Percentiles rank a stretch among this genome's conserved stretches.
These are phyloP conservation scores for Oryza meyeriana DNA, from an alignment of 176 grass and related monocot species.

Conservation along the genomic window DNA sequence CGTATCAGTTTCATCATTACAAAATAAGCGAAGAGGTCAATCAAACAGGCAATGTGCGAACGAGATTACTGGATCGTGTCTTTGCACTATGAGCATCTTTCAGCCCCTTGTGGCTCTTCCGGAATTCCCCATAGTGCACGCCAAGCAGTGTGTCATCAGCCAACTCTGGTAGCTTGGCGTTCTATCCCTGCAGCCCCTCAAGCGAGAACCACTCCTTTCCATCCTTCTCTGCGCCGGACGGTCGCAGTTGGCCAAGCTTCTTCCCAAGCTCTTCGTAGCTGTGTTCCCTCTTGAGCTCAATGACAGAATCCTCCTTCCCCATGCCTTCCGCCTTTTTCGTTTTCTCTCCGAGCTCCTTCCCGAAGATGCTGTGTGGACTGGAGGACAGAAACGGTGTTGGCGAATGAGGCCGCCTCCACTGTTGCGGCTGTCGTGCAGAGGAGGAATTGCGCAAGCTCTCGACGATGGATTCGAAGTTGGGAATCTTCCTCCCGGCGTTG, in stretches of 20 bases:
- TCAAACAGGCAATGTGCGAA: slow-evolving; percentile 3
- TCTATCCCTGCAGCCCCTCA: slow-evolving; percentile 63
- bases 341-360: slow-evolving; percentile 23
- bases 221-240: slow-evolving; percentile 42
- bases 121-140: neutral
- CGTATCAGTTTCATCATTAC: neutral
- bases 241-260: slow-evolving; percentile 58
- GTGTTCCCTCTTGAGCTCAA: slow-evolving; percentile 44
- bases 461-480: neutral
- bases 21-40: neutral
- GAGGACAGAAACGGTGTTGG: neutral
- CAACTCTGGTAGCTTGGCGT: slow-evolving; percentile 50
- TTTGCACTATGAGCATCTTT: no score
- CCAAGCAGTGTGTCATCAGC: neutral
- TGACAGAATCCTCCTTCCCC: neutral
- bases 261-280: slow-evolving; percentile 59
- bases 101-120: neutral
- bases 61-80: neutral
- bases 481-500: neutral
- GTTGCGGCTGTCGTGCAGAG: neutral
- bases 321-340: neutral
- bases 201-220: slow-evolving; percentile 65
- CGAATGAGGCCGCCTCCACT: neutral
- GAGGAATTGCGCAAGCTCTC: neutral
- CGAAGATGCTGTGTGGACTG: neutral